These are phyloP conservation scores for Thuja plicata DNA, from an alignment of 83 land plant genomes.

Conservation along the genomic window DNA sequence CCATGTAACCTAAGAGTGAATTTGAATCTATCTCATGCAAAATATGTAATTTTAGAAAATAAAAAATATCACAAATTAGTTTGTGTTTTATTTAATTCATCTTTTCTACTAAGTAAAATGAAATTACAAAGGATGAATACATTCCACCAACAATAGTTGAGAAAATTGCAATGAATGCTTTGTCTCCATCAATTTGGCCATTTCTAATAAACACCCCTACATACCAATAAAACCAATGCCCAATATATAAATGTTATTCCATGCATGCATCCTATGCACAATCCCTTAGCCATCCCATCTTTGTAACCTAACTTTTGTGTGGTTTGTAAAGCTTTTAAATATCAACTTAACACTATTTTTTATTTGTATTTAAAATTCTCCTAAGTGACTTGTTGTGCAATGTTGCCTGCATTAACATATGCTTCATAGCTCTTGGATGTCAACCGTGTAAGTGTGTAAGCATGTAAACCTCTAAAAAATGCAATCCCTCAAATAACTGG, in stretches of 20 bases:
- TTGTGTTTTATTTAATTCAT: slow-evolving; percentile 1
- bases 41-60: too few species aligned
- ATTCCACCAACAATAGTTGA: too few species aligned
- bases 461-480: slow-evolving; percentile 77
- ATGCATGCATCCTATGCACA: too few species aligned
- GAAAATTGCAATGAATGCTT: too few species aligned
- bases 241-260: too few species aligned
- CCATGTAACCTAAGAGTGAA: neutral
- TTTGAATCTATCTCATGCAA: neutral
- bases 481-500: slow-evolving; percentile 82
- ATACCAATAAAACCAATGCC: too few species aligned
- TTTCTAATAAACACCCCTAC: slow-evolving; percentile 16
- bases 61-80: too few species aligned
- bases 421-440: slow-evolving; percentile 85
- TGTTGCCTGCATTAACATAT: slow-evolving; percentile 74
- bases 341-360: neutral
- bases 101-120: neutral
- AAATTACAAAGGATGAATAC: neutral
- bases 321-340: neutral
- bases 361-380: neutral
- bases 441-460: slow-evolving; percentile 70
- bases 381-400: slow-evolving; percentile 68
- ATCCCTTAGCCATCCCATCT: too few species aligned
- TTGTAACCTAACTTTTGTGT: neutral
- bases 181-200: slow-evolving; percentile 19